phyloP scores from a whole-genome alignment of 2,329 filamentous ascomycete species.

The Truncatella angustata region DNA sequence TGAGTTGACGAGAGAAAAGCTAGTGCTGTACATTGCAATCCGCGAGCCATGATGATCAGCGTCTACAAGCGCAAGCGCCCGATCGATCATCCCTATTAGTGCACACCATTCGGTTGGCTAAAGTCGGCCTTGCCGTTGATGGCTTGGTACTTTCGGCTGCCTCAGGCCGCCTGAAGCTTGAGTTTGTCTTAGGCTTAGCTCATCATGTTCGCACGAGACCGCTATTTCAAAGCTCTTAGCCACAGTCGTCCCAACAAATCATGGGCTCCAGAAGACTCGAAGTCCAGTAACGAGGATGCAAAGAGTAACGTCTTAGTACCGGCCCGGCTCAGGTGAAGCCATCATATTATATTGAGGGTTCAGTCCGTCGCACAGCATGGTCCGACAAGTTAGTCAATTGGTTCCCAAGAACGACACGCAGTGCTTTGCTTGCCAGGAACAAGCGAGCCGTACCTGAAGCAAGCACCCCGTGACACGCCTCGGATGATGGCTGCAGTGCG shows the following conservation, averaged over 20 bases:
- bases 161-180: too few relatives aligned
- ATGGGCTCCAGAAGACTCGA: too few relatives aligned
- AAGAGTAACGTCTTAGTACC: too few relatives aligned
- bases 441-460: slow-evolving; percentile 2
- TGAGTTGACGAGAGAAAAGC: background rate
- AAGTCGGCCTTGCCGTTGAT: background rate
- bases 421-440: background rate
- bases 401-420: background rate
- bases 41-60: background rate
- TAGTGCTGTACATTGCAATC: background rate
- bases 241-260: too few relatives aligned
- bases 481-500: background rate
- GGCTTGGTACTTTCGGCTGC: too few relatives aligned
- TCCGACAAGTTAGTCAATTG: background rate
- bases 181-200: too few relatives aligned
- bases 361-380: background rate
- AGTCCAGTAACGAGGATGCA: too few relatives aligned
- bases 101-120: background rate
- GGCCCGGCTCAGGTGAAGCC: too few relatives aligned
- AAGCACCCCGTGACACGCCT: background rate
- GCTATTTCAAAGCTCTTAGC: too few relatives aligned
- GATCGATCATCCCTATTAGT: background rate
- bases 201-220: too few relatives aligned
- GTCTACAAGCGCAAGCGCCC: too few relatives aligned
- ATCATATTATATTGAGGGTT: too few relatives aligned